Conservation (phyloP, 228 moss, liverwort and hornwort genomes). For the Sphagnum fallax region DNA sequence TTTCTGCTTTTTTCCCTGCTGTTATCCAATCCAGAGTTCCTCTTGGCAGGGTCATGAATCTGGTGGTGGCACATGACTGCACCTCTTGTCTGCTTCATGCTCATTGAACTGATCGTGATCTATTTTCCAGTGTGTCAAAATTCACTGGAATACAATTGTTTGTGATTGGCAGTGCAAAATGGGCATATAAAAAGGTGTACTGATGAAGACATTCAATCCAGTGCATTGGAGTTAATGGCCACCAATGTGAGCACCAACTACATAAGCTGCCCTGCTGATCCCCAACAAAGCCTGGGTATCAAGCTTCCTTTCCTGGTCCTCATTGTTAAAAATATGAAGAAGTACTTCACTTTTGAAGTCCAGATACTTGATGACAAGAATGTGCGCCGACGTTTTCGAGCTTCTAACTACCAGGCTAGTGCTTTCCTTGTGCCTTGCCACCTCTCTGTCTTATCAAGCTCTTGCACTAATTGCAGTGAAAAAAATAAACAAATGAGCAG, state of each 20-base stretch:
- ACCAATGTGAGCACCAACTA: constrained; percentile 91
- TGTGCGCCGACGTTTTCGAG: constrained; percentile 81
- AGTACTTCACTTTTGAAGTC: constrained; percentile 96
- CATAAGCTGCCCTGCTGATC: constrained; percentile 89
- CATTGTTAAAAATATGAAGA: constrained; percentile 96
- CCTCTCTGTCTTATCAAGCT: not conserved
- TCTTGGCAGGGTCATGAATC: no score
- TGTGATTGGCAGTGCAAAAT: constrained; percentile 63
- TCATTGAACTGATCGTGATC: not conserved
- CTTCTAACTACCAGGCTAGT: constrained; percentile 80
- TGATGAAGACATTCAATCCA: constrained; percentile 90
- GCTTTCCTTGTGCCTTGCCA: not conserved
- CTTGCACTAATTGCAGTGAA: not conserved
- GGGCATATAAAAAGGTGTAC: constrained; percentile 80
- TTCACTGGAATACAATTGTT: not conserved
- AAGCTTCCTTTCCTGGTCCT: constrained; percentile 89
- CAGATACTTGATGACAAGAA: constrained; percentile 97
- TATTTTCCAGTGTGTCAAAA: not conserved
- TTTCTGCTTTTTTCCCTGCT: not conserved
- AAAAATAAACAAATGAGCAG: not conserved
- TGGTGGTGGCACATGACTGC: no score
- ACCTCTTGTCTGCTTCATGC: no score
- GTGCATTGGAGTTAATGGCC: constrained; percentile 84
- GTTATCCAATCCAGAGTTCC: not conserved
- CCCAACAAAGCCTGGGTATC: constrained; percentile 72